A percentile compares a stretch with the other conserved stretches of the same genome.
Evolutionary conservation across 257 asterid species (phyloP).

Genomic region (Solanum tarapatanum): DNA sequence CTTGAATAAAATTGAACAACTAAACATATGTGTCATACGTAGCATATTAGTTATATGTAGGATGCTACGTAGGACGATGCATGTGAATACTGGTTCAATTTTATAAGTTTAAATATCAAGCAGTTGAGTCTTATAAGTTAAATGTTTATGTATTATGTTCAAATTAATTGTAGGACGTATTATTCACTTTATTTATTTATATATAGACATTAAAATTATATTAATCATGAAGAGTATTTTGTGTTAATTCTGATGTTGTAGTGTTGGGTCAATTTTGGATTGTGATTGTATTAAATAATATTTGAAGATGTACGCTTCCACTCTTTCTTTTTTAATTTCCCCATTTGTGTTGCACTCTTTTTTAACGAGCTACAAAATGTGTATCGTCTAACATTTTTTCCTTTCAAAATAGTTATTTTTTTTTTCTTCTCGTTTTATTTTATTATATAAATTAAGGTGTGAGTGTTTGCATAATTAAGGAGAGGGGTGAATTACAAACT

Average conservation of each 20-base stretch:
- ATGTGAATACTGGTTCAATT: rapidly evolving
- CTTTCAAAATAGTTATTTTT: background rate
- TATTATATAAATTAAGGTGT: background rate
- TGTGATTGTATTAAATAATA: background rate
- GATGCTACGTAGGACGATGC: too few relatives aligned
- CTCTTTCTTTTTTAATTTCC: background rate
- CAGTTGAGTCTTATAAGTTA: background rate
- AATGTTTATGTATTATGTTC: background rate
- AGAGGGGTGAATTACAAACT: background rate
- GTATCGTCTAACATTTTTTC: background rate
- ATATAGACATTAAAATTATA: background rate
- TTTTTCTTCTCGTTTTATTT: background rate
- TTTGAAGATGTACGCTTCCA: background rate
- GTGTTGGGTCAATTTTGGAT: background rate
- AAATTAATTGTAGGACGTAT: background rate
- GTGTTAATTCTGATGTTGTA: background rate
- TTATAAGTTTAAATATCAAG: too few relatives aligned
- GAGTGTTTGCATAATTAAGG: background rate
- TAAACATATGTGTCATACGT: rapidly evolving
- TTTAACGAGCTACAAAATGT: background rate
- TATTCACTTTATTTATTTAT: background rate
- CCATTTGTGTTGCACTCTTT: background rate
- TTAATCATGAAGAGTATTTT: background rate
- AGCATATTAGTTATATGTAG: too few relatives aligned
- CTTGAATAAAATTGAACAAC: too few relatives aligned